Percentiles rank a stretch among this genome's conserved stretches.
These are phyloP conservation scores for Aethionema arabicum DNA, from an alignment of 345 rosid genomes.

Conservation along the genomic window DNA sequence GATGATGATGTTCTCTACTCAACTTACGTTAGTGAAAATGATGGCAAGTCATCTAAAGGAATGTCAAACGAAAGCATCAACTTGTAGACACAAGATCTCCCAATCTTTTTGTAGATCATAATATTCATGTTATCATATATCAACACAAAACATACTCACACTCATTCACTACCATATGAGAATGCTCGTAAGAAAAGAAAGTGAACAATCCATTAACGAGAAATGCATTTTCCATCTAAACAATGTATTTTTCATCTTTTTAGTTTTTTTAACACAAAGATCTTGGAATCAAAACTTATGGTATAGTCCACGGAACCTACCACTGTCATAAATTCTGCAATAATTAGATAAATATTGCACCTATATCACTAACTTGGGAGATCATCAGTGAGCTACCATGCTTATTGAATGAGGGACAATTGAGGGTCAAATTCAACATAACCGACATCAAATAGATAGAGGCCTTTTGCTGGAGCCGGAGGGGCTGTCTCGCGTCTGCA, in stretches of 20 bases:
- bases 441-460: slow-evolving; percentile 82
- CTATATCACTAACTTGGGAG: no score
- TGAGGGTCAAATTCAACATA: slow-evolving; percentile 64
- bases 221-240: neutral
- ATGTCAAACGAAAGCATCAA: slow-evolving; percentile 33
- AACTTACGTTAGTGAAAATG: slow-evolving; percentile 52
- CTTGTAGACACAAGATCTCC: slow-evolving; percentile 11
- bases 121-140: slow-evolving; percentile 11
- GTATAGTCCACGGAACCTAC: no score
- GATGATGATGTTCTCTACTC: slow-evolving; percentile 63
- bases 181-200: no score
- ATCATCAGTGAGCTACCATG: no score
- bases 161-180: no score
- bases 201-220: no score
- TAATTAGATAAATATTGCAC: no score
- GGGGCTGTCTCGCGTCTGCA: slow-evolving; percentile 95
- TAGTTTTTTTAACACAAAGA: no score
- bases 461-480: slow-evolving; percentile 87
- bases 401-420: slow-evolving; percentile 54
- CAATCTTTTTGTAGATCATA: slow-evolving; percentile 8
- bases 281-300: no score
- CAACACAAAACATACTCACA: no score
- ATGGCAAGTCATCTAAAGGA: slow-evolving; percentile 38
- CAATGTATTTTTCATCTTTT: neutral
- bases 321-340: no score